phyloP scores from a whole-genome alignment of 2,329 filamentous ascomycete species.

The Fonsecaea nubica region DNA sequence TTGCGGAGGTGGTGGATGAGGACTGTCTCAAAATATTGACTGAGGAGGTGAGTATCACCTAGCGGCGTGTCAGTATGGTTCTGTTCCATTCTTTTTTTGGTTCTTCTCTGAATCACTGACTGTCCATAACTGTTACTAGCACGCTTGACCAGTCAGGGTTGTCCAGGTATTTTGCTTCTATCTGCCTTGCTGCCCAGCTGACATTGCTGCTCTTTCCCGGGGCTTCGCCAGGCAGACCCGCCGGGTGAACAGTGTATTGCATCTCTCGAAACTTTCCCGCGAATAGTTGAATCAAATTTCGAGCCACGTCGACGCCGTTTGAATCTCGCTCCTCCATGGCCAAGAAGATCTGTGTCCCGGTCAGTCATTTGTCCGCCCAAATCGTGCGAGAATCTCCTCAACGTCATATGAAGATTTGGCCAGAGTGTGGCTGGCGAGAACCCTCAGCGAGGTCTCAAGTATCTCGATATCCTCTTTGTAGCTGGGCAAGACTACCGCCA shows the following conservation, averaged over 20 bases:
- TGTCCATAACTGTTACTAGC: conserved; percentile 74
- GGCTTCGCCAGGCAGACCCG: conserved; percentile 69
- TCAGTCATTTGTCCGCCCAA: conserved; percentile 5
- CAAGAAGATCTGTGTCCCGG: conserved; percentile 65
- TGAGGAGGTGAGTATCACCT: conserved; percentile 74
- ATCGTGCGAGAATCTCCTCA: conserved; percentile 17
- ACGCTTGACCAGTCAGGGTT: conserved; percentile 62
- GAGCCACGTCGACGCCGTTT: conserved; percentile 67
- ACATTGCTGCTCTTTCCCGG: conserved; percentile 78
- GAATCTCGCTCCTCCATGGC: conserved; percentile 75
- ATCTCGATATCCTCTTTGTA: conserved; percentile 76
- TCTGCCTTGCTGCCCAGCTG: conserved; percentile 71
- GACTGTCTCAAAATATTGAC: conserved; percentile 71
- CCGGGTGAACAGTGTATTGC: conserved; percentile 71
- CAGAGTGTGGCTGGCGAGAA: conserved; percentile 70
- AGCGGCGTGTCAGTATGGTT: conserved; percentile 23
- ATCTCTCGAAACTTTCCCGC: conserved; percentile 70
- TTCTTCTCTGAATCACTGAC: conserved; percentile 54
- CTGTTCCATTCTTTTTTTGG: neutral
- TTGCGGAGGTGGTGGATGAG: conserved; percentile 67
- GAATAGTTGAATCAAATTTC: conserved; percentile 67
- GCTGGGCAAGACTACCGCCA: conserved; percentile 74
- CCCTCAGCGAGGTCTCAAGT: conserved; percentile 70
- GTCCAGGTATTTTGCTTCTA: conserved; percentile 66
- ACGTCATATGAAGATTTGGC: conserved; percentile 72